Percentiles rank a stretch among this genome's conserved stretches.
Conservation (phyloP, 1,284 basidiomycete genomes). For the Malassezia sympodialis region DNA sequence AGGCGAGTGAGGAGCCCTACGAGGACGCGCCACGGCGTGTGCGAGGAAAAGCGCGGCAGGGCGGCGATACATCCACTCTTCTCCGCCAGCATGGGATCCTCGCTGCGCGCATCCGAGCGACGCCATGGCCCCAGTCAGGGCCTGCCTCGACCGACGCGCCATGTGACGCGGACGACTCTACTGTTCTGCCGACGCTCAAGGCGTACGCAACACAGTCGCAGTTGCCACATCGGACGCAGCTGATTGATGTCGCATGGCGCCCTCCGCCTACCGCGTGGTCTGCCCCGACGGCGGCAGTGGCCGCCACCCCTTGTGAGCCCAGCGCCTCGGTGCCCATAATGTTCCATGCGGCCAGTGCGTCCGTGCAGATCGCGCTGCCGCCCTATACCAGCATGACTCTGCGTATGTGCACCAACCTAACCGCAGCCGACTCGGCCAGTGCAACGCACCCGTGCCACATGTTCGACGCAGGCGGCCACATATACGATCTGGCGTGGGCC, state of each 20-base stretch:
- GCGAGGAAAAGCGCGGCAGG: slow-evolving; percentile 21
- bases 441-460: not conserved
- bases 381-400: not conserved
- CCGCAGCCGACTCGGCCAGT: not conserved
- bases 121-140: slow-evolving; percentile 8
- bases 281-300: not conserved
- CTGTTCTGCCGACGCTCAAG: not conserved
- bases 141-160: not conserved
- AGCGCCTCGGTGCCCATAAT: not conserved
- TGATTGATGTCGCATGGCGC: slow-evolving; percentile 5
- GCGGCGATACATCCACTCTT: slow-evolving; percentile 24
- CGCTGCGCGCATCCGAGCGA: slow-evolving; percentile 15
- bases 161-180: not conserved
- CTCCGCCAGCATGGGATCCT: slow-evolving; percentile 26
- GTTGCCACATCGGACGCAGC: not conserved
- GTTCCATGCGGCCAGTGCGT: not conserved
- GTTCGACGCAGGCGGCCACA: slow-evolving; percentile 10
- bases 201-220: not conserved
- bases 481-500: slow-evolving; percentile 15
- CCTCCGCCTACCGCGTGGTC: not conserved
- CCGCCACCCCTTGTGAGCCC: not conserved
- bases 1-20: slow-evolving; percentile 1
- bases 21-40: not conserved
- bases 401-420: not conserved
- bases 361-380: not conserved